Percentiles rank a stretch among this genome's conserved stretches.
phyloP scores from a whole-genome alignment of 2,329 filamentous ascomycete genomes.

The Fusarium lyarnte region DNA sequence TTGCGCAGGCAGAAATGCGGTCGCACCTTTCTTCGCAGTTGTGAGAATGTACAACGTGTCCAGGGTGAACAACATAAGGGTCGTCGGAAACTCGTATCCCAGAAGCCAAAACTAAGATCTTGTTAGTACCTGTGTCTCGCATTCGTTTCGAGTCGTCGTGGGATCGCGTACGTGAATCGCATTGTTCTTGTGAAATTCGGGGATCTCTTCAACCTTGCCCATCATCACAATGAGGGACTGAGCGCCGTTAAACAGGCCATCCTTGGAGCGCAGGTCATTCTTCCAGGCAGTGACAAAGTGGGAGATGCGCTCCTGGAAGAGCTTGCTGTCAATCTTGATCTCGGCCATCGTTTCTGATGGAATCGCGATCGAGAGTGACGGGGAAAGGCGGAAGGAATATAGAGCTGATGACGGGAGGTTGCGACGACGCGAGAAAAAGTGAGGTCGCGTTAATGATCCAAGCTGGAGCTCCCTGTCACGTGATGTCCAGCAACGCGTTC shows the following conservation, averaged over 20 bases:
- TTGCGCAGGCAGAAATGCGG: neutral
- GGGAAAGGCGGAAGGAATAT: slow-evolving; percentile 31
- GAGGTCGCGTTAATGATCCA: slow-evolving; percentile 55
- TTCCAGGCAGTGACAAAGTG: slow-evolving; percentile 94
- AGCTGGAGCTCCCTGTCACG: slow-evolving; percentile 46
- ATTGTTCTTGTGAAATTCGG: slow-evolving; percentile 93
- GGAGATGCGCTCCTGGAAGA: slow-evolving; percentile 92
- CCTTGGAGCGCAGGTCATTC: slow-evolving; percentile 88
- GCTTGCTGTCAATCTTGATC: slow-evolving; percentile 93
- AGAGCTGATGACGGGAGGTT: slow-evolving; percentile 40
- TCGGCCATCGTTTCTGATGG: slow-evolving; percentile 69
- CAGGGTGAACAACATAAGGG: slow-evolving; percentile 88
- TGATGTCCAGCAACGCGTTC: slow-evolving; percentile 46
- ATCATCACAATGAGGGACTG: slow-evolving; percentile 89
- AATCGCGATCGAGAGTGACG: slow-evolving; percentile 44
- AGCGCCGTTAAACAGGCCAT: slow-evolving; percentile 85
- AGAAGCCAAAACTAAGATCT: slow-evolving; percentile 88
- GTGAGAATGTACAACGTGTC: slow-evolving; percentile 93
- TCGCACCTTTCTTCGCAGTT: slow-evolving; percentile 93
- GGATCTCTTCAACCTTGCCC: slow-evolving; percentile 92
- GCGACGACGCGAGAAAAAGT: slow-evolving; percentile 53
- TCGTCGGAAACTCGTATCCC: slow-evolving; percentile 98
- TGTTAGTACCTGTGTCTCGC: slow-evolving; percentile 27
- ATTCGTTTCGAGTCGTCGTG: neutral
- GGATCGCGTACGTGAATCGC: slow-evolving; percentile 81